These are phyloP conservation scores for Rhytidiadelphus loreus DNA, from an alignment of 225 moss, liverwort and hornwort species.

Conservation along the genomic window DNA sequence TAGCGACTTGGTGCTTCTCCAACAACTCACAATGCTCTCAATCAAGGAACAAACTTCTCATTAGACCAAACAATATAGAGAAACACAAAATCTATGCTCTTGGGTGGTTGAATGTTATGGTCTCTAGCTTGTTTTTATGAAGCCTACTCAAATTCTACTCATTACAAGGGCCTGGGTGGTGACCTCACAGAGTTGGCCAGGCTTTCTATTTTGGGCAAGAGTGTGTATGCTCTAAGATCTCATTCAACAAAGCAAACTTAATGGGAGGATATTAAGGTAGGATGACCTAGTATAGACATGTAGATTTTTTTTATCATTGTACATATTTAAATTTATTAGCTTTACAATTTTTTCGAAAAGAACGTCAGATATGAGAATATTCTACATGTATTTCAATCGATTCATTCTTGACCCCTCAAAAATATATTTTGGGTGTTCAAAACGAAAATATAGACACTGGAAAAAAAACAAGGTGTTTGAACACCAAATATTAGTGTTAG, in stretches of 20 bases:
- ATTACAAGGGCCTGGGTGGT: accelerated
- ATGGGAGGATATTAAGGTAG: not conserved
- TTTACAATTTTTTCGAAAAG: not conserved
- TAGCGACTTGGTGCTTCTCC: accelerated
- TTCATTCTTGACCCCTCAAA: not conserved
- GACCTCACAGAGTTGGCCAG: accelerated
- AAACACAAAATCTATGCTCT: accelerated
- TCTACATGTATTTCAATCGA: accelerated
- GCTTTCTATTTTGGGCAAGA: not conserved
- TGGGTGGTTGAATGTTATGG: accelerated
- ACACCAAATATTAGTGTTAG: accelerated
- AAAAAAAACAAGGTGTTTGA: not conserved
- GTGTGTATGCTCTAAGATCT: not conserved
- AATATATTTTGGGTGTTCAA: not conserved
- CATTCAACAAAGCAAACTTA: not conserved
- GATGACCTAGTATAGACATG: accelerated
- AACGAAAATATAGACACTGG: too few relatives aligned
- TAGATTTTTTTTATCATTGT: not conserved
- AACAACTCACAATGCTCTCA: too few relatives aligned
- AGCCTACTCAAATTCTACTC: accelerated
- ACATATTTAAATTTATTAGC: not conserved
- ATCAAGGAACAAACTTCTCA: not conserved
- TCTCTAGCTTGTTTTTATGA: not conserved
- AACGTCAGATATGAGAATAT: accelerated
- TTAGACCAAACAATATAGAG: not conserved